These are phyloP conservation scores for Starmerella ratchasimensis DNA, from an alignment of 805 yeast genomes.

Conservation along the genomic window DNA sequence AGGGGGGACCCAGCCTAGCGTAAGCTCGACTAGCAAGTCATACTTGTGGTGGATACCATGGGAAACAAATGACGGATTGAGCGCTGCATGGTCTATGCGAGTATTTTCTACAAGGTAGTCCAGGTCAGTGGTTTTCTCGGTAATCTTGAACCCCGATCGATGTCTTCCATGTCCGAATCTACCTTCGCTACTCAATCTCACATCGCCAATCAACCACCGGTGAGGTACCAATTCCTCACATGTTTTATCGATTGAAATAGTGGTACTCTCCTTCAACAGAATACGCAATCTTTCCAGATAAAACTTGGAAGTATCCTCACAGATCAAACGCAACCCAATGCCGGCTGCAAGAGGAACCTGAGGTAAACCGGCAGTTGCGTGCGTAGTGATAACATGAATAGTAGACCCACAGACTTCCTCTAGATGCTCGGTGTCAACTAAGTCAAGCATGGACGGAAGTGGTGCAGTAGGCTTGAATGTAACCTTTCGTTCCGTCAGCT, in stretches of 20 bases:
- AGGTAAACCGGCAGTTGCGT: constrained; percentile 13
- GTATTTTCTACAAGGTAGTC: constrained; percentile 3
- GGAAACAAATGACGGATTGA: constrained; percentile 7
- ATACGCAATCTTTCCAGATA: constrained; percentile 5
- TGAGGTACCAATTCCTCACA: constrained; percentile 1
- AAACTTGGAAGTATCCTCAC: constrained; percentile 2
- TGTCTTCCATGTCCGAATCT: too few relatives aligned
- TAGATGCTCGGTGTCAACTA: constrained; percentile 9
- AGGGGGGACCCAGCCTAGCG: constrained; percentile 1
- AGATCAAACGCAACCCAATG: constrained; percentile 5
- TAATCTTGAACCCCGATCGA: constrained; percentile 1
- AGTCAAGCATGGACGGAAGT: constrained; percentile 7
- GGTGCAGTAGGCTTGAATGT: constrained; percentile 6
- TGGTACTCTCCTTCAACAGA: constrained; percentile 6
- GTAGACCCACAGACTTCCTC: constrained; percentile 4
- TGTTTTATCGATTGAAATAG: neutral
- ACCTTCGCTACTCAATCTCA: neutral
- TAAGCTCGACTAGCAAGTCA: constrained; percentile 7
- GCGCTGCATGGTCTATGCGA: constrained; percentile 9
- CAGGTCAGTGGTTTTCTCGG: neutral
- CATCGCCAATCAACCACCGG: constrained; percentile 12
- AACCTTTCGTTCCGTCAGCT: neutral
- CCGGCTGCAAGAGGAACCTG: constrained; percentile 13
- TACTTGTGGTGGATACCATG: constrained; percentile 6
- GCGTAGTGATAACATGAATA: constrained; percentile 7